Percentiles rank a stretch among this genome's conserved stretches.
These are phyloP conservation scores for Ceratobasidium sp. DNA, from an alignment of 1,284 basidiomycete genomes.

Conservation along the genomic window DNA sequence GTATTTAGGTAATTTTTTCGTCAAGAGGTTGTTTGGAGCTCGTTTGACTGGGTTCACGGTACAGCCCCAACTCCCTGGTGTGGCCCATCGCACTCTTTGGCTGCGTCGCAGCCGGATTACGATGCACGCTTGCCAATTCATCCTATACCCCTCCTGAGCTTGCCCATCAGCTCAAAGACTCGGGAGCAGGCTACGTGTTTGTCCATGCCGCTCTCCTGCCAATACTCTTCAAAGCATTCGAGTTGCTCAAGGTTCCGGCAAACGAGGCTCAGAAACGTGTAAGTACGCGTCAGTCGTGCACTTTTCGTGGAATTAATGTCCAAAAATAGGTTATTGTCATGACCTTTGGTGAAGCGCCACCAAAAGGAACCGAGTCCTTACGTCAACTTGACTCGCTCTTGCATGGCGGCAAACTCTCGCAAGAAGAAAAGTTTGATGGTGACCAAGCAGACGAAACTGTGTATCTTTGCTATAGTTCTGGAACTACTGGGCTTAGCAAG, in stretches of 20 bases:
- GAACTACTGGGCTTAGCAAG: constrained; percentile 68
- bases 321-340: constrained; percentile 30
- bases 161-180: constrained; percentile 60
- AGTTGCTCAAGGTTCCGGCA: constrained; percentile 50
- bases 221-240: constrained; percentile 56
- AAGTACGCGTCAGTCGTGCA: constrained; percentile 52
- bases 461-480: constrained; percentile 71
- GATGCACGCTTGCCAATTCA: constrained; percentile 57
- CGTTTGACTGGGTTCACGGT: background rate
- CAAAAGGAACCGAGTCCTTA: constrained; percentile 42
- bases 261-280: constrained; percentile 56
- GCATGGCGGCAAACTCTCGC: constrained; percentile 53
- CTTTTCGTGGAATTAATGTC: background rate
- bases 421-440: constrained; percentile 61
- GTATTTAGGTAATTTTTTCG: constrained; percentile 54
- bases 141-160: constrained; percentile 57
- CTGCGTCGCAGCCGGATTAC: constrained; percentile 59
- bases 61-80: constrained; percentile 61
- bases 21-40: background rate
- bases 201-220: constrained; percentile 59
- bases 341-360: constrained; percentile 13
- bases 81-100: constrained; percentile 70
- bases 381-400: constrained; percentile 55
- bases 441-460: constrained; percentile 57
- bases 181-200: constrained; percentile 61